Conservation (phyloP, 106 monocot genomes). For the Amphibolis antarctica region DNA sequence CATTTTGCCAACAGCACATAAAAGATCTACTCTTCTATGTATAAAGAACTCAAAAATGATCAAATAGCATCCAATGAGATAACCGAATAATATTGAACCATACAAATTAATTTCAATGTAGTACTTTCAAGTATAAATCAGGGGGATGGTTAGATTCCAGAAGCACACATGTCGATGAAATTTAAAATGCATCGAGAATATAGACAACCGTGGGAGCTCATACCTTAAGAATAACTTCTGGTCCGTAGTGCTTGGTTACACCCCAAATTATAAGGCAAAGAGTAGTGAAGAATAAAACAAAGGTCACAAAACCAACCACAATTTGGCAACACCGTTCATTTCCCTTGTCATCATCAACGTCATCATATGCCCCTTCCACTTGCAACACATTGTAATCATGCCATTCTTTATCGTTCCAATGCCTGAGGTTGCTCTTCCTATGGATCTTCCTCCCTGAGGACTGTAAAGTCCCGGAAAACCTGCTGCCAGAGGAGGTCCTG, state of each 20-base stretch:
- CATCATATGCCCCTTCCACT: conserved; percentile 68
- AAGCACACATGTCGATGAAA: too few relatives aligned
- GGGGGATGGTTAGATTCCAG: too few relatives aligned
- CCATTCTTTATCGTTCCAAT: too few relatives aligned
- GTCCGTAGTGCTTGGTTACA: conserved; percentile 12
- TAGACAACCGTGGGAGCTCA: not conserved
- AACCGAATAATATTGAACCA: too few relatives aligned
- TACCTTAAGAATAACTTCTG: conserved; percentile 20
- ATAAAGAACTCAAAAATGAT: too few relatives aligned
- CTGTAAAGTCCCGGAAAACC: conserved; percentile 76
- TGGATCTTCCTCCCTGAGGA: conserved; percentile 46
- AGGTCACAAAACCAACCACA: conserved; percentile 10
- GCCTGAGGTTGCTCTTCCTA: conserved; percentile 23
- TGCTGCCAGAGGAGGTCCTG: conserved; percentile 66
- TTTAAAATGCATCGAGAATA: not conserved
- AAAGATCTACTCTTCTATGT: too few relatives aligned
- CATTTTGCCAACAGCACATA: too few relatives aligned
- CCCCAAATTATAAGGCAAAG: conserved; percentile 31
- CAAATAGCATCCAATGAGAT: too few relatives aligned
- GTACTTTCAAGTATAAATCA: too few relatives aligned
- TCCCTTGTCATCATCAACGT: conserved; percentile 23
- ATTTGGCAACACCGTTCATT: conserved; percentile 17
- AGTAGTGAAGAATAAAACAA: conserved; percentile 19
- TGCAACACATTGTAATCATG: conserved; percentile 70
- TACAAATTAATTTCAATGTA: too few relatives aligned